These are phyloP conservation scores for Yamadazyma dushanensis DNA, from an alignment of 1,139 yeast genomes.

Conservation along the genomic window DNA sequence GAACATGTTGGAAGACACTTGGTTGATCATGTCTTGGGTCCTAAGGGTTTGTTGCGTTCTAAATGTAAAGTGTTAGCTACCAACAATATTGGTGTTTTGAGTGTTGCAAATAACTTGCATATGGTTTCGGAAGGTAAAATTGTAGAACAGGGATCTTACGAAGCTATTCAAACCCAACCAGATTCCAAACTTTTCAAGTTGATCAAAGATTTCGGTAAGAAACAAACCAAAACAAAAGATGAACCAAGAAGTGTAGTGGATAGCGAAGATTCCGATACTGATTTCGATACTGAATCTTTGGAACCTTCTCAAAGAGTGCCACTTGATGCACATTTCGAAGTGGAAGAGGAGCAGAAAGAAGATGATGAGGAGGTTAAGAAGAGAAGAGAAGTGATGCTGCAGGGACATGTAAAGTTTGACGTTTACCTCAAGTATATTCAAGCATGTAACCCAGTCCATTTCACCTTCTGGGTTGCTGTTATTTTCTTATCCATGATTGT, in stretches of 20 bases:
- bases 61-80: slow-evolving; percentile 40
- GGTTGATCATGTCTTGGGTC: slow-evolving; percentile 28
- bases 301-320: background rate
- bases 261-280: slow-evolving; percentile 4
- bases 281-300: background rate
- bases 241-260: slow-evolving; percentile 6
- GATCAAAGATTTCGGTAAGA: slow-evolving; percentile 25
- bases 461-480: slow-evolving; percentile 26
- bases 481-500: slow-evolving; percentile 21
- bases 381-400: slow-evolving; percentile 24
- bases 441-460: slow-evolving; percentile 32
- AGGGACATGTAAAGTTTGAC: slow-evolving; percentile 33
- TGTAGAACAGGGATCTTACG: slow-evolving; percentile 32
- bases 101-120: slow-evolving; percentile 27
- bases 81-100: slow-evolving; percentile 34
- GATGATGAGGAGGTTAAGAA: slow-evolving; percentile 7
- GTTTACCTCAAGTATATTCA: slow-evolving; percentile 32
- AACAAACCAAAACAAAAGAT: slow-evolving; percentile 2
- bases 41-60: slow-evolving; percentile 28
- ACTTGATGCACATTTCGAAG: slow-evolving; percentile 5
- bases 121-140: slow-evolving; percentile 29
- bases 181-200: slow-evolving; percentile 23
- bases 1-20: slow-evolving; percentile 37
- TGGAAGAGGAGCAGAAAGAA: slow-evolving; percentile 7
- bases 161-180: slow-evolving; percentile 24